These are phyloP conservation scores for Bombardia bombarda DNA, from an alignment of 495 filamentous ascomycete species.

Conservation along the genomic window DNA sequence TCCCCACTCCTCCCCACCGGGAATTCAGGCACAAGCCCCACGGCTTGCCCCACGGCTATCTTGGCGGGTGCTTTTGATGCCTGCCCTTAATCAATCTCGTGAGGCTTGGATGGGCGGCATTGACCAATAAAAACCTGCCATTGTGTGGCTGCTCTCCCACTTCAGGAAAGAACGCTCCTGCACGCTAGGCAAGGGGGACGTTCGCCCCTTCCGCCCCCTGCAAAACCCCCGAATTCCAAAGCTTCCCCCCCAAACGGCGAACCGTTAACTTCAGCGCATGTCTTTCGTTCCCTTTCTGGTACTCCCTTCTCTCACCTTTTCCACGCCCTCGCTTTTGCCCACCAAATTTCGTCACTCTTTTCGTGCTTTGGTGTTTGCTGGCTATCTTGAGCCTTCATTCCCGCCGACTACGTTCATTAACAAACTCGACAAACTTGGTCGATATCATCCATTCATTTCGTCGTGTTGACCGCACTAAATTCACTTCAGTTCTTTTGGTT, in stretches of 20 bases:
- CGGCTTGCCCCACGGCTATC: conserved; percentile 7
- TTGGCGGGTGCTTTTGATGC: conserved; percentile 9
- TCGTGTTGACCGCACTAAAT: conserved; percentile 14
- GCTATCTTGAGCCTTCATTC: conserved; percentile 2
- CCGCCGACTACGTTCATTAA: conserved; percentile 9
- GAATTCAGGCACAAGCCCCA: conserved; percentile 11
- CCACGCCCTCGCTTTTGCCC: conserved; percentile 6
- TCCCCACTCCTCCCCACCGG: too few relatives aligned
- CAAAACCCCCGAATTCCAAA: conserved; percentile 3
- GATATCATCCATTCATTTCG: conserved; percentile 8
- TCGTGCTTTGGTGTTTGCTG: conserved; percentile 4
- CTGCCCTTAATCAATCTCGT: conserved; percentile 20
- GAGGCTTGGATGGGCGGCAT: conserved; percentile 7
- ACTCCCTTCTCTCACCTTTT: conserved; percentile 7
- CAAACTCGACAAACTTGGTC: background rate
- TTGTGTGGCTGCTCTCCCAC: conserved; percentile 11
- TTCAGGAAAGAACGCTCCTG: conserved; percentile 17
- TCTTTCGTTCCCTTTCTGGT: conserved; percentile 12
- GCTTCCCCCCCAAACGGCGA: conserved; percentile 3
- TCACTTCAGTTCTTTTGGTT: conserved; percentile 3
- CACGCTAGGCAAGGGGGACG: conserved; percentile 9
- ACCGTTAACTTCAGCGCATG: conserved; percentile 16
- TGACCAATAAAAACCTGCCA: conserved; percentile 12
- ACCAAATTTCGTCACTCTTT: conserved; percentile 11
- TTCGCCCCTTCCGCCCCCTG: conserved; percentile 10